Evolutionary conservation across 306 rosid species (phyloP).

Genomic region (Rosa lucieae): DNA sequence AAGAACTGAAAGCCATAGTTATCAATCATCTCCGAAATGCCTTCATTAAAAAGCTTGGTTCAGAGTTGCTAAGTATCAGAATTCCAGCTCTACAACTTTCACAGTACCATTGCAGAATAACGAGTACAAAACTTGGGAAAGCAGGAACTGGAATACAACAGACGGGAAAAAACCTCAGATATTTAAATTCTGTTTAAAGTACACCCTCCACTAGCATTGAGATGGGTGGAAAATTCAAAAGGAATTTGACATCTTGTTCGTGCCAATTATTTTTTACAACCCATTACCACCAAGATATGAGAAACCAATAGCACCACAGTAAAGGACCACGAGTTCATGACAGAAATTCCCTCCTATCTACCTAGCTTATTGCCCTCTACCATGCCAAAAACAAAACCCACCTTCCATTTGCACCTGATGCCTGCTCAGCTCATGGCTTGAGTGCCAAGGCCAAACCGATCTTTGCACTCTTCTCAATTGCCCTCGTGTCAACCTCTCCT

Average conservation of each 20-base stretch:
- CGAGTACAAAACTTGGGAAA: too few relatives aligned
- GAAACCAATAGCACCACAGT: constrained; percentile 40
- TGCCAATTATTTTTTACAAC: constrained; percentile 63
- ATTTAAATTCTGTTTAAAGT: not conserved
- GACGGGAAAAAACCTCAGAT: not conserved
- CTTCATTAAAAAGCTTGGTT: not conserved
- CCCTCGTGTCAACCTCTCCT: constrained; percentile 83
- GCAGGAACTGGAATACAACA: not conserved
- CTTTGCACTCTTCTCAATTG: constrained; percentile 86
- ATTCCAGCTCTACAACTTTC: not conserved
- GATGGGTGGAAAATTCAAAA: constrained; percentile 8
- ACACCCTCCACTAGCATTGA: constrained; percentile 26
- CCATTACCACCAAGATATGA: constrained; percentile 52
- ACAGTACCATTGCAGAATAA: not conserved
- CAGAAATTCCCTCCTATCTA: constrained; percentile 30
- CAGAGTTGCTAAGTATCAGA: not conserved
- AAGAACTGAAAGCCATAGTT: not conserved
- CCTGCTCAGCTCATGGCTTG: constrained; percentile 53
- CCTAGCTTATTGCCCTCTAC: constrained; percentile 40
- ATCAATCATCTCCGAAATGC: not conserved
- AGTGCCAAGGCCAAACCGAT: constrained; percentile 83
- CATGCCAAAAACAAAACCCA: constrained; percentile 22
- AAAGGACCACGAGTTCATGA: constrained; percentile 38
- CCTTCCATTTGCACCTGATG: constrained; percentile 16
- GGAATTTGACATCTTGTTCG: constrained; percentile 32